phyloP scores from a whole-genome alignment of 192 early-diverging fungal species.

The Phycomyces nitens region DNA sequence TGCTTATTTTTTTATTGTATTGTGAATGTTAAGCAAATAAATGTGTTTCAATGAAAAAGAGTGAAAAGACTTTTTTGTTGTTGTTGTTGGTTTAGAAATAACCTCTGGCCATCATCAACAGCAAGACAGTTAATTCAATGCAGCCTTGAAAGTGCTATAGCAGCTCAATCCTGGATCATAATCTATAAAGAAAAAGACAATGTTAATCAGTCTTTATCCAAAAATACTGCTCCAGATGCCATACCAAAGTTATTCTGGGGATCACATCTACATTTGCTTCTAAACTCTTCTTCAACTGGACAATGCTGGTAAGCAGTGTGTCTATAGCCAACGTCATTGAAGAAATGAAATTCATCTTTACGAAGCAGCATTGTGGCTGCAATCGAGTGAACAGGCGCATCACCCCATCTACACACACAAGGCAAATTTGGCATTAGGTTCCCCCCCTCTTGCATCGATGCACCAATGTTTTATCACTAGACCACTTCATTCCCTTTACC shows the following conservation, averaged over 20 bases:
- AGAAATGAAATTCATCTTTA: slow-evolving; percentile 66
- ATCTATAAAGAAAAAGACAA: neutral
- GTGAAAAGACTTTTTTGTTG: too few relatives aligned
- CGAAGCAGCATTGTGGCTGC: slow-evolving; percentile 57
- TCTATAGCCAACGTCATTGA: slow-evolving; percentile 71
- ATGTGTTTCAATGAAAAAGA: too few relatives aligned
- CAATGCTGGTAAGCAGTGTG: slow-evolving; percentile 63
- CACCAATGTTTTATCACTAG: too few relatives aligned
- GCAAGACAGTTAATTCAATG: too few relatives aligned
- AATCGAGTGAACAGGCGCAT: slow-evolving; percentile 73
- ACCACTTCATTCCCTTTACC: too few relatives aligned
- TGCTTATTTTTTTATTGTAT: too few relatives aligned
- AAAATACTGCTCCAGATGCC: neutral
- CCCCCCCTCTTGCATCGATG: too few relatives aligned
- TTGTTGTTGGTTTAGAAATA: too few relatives aligned
- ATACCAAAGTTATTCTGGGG: slow-evolving; percentile 49
- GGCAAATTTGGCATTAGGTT: too few relatives aligned
- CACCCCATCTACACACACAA: slow-evolving; percentile 51
- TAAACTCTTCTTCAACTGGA: slow-evolving; percentile 43
- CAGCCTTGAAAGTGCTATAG: neutral
- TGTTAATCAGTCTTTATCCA: neutral
- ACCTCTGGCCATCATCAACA: too few relatives aligned
- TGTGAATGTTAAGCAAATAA: too few relatives aligned
- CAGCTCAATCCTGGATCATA: slow-evolving; percentile 2
- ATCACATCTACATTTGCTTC: slow-evolving; percentile 48